Evolutionary conservation across 345 rosid genomes (phyloP).

Genomic region (Corymbia maculata): DNA sequence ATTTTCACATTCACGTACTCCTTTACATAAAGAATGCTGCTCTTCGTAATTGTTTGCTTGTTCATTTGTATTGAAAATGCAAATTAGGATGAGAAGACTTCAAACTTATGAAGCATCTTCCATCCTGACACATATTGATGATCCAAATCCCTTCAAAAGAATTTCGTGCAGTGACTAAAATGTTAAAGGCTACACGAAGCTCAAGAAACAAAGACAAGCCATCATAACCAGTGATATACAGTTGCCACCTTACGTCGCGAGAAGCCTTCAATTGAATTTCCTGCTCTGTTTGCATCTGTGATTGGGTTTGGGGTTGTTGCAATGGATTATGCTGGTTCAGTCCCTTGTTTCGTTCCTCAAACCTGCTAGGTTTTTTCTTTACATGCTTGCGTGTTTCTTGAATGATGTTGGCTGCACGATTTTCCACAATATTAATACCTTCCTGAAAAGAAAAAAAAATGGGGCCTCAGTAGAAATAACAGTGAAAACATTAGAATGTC

Average conservation of each 20-base stretch:
- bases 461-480: neutral
- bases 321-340: slow-evolving; percentile 1
- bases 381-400: slow-evolving; percentile 81
- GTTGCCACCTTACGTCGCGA: slow-evolving; percentile 99
- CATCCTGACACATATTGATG: neutral
- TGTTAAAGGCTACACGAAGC: neutral
- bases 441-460: slow-evolving; percentile 37
- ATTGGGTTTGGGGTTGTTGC: slow-evolving; percentile 27
- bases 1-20: neutral
- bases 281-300: slow-evolving; percentile 44
- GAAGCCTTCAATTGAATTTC: slow-evolving; percentile 97
- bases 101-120: neutral
- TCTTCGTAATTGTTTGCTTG: neutral
- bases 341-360: slow-evolving; percentile 23
- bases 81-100: neutral
- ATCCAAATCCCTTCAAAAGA: neutral
- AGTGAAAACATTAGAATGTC: neutral
- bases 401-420: slow-evolving; percentile 72
- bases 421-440: slow-evolving; percentile 75
- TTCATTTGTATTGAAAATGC: neutral
- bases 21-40: neutral
- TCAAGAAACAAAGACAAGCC: neutral
- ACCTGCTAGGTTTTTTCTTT: slow-evolving; percentile 39
- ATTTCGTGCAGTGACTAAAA: neutral
- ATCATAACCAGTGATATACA: slow-evolving; percentile 27